Evolutionary conservation across 176 grass and related monocot genomes (phyloP), one percentile per base, ranked within the genome.

Genomic region (Paspalum vaginatum): DNA sequence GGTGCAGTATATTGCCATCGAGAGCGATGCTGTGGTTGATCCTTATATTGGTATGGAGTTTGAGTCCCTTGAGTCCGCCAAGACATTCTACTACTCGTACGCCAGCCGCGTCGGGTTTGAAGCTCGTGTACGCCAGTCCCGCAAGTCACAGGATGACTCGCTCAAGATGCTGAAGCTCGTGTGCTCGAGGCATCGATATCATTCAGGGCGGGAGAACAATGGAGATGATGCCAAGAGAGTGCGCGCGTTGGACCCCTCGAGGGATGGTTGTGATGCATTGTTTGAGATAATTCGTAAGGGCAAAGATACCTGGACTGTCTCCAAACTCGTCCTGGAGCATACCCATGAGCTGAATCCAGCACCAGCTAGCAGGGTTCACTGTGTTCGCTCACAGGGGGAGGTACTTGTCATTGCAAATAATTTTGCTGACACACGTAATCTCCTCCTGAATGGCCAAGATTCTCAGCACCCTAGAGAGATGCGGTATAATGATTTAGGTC

Each of bases 81-180:
- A 96, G 82, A 96, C 90, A 56, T 96, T 92, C 71, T 96, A 96
- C 81, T 96, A 96, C 86, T 87, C 87, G 7, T 96, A 92, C 75
- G 93, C 93, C 25, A 86, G 86, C 58, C 93, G 93, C 52, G 53
- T 79, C 15, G 95, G 95, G 39, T 98, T 98, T 70, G 95, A 98
- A 85, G 92, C 84, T 65, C 95, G 95, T 15, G 87, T 98, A 5
- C 89, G 95, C 24, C 92, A 94, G 68, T 98, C 95, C 16, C 87
- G 95, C 21, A 94, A 93, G 39, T 89, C 91, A 6, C 89, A 94
- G 11, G 95, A 92, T 72, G 92, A 98, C 40, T 90, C 95, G 69
- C 80, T 94, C 58, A 98, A 98, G 86, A 98, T 98, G 95, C 74
- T 98, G 70, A 98, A 98, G 77, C 95, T 98, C 70, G 95, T 98